phyloP scores from a whole-genome alignment of 2,329 filamentous ascomycete species.

The Diplodia intermedia region DNA sequence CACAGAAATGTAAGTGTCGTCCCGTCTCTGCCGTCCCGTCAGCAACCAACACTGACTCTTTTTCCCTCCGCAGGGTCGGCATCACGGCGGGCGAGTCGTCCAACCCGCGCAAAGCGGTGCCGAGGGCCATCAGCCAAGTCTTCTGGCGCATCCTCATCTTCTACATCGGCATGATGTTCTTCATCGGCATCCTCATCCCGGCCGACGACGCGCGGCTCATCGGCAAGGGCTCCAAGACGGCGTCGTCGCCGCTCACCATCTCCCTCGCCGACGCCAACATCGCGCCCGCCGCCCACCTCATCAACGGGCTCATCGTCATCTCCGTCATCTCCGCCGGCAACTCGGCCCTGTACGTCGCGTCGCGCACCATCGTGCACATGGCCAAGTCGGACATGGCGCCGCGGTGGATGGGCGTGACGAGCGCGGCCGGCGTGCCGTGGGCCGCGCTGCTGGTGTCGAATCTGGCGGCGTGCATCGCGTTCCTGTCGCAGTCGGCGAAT shows the following conservation, averaged over 20 bases:
- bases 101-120: slow-evolving; percentile 69
- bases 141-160: slow-evolving; percentile 56
- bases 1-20: slow-evolving; percentile 35
- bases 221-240: slow-evolving; percentile 53
- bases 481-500: slow-evolving; percentile 40
- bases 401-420: slow-evolving; percentile 34
- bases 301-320: slow-evolving; percentile 38
- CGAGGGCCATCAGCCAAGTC: slow-evolving; percentile 60
- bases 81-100: slow-evolving; percentile 66
- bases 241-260: slow-evolving; percentile 65
- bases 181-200: slow-evolving; percentile 64
- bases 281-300: slow-evolving; percentile 48
- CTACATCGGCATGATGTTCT: slow-evolving; percentile 56
- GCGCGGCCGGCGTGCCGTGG: slow-evolving; percentile 37
- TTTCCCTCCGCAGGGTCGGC: slow-evolving; percentile 38
- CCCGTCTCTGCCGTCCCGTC: not conserved
- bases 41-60: not conserved
- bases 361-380: slow-evolving; percentile 36
- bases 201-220: slow-evolving; percentile 58
- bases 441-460: slow-evolving; percentile 47
- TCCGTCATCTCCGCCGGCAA: slow-evolving; percentile 36
- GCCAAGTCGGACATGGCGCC: slow-evolving; percentile 35
- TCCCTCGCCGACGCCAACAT: slow-evolving; percentile 55
- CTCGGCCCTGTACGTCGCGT: slow-evolving; percentile 35
- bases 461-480: slow-evolving; percentile 47